phyloP scores from a whole-genome alignment of 495 filamentous ascomycete genomes.

The Rusavskia elegans region DNA sequence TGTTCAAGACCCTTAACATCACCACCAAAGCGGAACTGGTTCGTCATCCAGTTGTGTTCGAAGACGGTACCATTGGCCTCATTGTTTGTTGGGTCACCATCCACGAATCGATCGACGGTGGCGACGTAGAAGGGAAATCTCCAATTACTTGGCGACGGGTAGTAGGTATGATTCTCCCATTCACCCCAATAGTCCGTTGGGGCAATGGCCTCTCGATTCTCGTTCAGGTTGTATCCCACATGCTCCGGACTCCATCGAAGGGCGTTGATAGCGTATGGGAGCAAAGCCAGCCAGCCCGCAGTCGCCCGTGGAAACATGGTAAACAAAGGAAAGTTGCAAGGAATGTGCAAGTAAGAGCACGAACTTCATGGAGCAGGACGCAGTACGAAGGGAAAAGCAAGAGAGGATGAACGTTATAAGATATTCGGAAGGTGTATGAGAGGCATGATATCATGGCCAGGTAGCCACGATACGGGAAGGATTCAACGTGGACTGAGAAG shows the following conservation, averaged over 20 bases:
- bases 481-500: background rate
- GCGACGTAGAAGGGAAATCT: constrained; percentile 26
- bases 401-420: background rate
- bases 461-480: background rate
- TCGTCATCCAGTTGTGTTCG: constrained; percentile 22
- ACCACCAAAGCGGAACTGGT: constrained; percentile 26
- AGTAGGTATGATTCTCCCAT: constrained; percentile 24
- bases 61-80: constrained; percentile 23
- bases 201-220: constrained; percentile 18
- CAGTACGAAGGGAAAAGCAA: background rate
- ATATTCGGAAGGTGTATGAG: background rate
- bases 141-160: constrained; percentile 28
- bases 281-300: background rate
- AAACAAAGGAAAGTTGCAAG: background rate
- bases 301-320: background rate
- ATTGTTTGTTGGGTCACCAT: constrained; percentile 26
- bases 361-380: background rate
- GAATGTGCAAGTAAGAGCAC: background rate
- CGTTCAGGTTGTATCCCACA: constrained; percentile 23
- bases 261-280: background rate
- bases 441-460: background rate
- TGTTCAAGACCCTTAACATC: constrained; percentile 22
- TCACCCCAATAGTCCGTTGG: constrained; percentile 25
- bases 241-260: constrained; percentile 13
- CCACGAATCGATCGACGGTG: constrained; percentile 24